Evolutionary conservation across 371 early-diverging fungal species (phyloP).

Genomic region (Mucor lusitanicus): DNA sequence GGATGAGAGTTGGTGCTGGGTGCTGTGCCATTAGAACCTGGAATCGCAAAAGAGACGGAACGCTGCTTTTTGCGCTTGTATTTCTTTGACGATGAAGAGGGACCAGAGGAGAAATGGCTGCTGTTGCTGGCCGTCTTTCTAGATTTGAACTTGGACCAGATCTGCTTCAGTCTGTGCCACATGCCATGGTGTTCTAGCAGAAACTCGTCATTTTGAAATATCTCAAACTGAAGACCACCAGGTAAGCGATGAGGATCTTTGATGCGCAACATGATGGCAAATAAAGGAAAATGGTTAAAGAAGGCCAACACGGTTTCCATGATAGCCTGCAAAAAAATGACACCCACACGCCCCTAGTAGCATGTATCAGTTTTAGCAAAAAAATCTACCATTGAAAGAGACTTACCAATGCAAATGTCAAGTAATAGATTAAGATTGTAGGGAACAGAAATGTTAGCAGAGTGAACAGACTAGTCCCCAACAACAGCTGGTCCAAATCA

Average conservation of each 20-base stretch:
- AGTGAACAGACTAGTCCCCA: conserved; percentile 95
- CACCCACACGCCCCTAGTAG: conserved; percentile 69
- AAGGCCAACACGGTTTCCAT: conserved; percentile 85
- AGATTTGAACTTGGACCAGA: not conserved
- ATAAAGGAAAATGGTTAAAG: conserved; percentile 93
- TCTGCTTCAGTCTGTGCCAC: conserved; percentile 12
- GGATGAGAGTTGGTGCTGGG: not conserved
- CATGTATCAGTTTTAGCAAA: not conserved
- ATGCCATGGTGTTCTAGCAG: conserved; percentile 26
- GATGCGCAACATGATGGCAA: conserved; percentile 85
- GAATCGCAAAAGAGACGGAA: conserved; percentile 3
- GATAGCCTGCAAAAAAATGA: conserved; percentile 77
- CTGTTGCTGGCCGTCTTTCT: not conserved
- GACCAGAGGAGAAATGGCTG: not conserved
- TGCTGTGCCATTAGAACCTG: not conserved
- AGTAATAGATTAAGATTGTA: conserved; percentile 91
- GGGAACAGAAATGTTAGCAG: conserved; percentile 93
- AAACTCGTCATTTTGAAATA: conserved; percentile 43
- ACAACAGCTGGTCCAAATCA: conserved; percentile 89
- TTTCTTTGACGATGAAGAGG: not conserved
- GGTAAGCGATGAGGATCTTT: conserved; percentile 90
- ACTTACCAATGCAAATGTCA: conserved; percentile 81
- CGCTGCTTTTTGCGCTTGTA: conserved; percentile 1
- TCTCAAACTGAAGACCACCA: conserved; percentile 56
- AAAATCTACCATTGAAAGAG: not conserved